phyloP scores from a whole-genome alignment of 1,284 basidiomycete species.

The Rugosomyces carneus region DNA sequence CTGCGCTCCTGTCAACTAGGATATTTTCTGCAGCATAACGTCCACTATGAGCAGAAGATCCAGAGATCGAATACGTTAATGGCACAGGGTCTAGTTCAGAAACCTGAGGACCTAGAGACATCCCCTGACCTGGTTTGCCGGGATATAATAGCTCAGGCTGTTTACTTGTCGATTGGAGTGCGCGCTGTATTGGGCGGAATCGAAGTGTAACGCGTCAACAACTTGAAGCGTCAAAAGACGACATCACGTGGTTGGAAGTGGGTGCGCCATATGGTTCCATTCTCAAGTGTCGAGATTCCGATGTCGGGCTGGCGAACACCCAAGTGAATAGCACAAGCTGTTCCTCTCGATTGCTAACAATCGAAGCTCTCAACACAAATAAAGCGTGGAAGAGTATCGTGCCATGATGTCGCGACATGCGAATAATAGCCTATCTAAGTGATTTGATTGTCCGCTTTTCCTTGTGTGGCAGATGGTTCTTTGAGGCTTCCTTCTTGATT shows the following conservation, averaged over 20 bases:
- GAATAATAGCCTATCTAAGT: neutral
- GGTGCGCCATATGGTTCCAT: neutral
- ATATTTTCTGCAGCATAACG: slow-evolving; percentile 66
- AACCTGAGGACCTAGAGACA: slow-evolving; percentile 9
- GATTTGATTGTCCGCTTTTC: neutral
- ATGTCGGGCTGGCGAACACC: too few species aligned
- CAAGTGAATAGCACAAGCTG: too few species aligned
- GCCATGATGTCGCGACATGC: neutral
- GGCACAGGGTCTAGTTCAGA: slow-evolving; percentile 18
- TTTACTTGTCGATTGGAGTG: neutral
- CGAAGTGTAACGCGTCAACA: too few species aligned
- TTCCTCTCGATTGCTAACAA: neutral
- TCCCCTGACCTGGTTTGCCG: slow-evolving; percentile 1
- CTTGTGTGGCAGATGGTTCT: neutral
- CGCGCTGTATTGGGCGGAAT: neutral
- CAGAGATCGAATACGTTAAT: slow-evolving; percentile 47
- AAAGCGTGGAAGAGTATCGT: neutral
- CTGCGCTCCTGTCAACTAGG: slow-evolving; percentile 52
- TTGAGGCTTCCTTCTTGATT: neutral
- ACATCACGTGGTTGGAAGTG: neutral
- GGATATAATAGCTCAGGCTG: neutral
- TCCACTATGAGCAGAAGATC: slow-evolving; percentile 64
- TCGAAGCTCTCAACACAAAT: neutral
- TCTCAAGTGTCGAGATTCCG: too few species aligned
- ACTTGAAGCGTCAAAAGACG: neutral